phyloP scores from a whole-genome alignment of 73 alveolate species.

The Blepharisma stoltei region DNA sequence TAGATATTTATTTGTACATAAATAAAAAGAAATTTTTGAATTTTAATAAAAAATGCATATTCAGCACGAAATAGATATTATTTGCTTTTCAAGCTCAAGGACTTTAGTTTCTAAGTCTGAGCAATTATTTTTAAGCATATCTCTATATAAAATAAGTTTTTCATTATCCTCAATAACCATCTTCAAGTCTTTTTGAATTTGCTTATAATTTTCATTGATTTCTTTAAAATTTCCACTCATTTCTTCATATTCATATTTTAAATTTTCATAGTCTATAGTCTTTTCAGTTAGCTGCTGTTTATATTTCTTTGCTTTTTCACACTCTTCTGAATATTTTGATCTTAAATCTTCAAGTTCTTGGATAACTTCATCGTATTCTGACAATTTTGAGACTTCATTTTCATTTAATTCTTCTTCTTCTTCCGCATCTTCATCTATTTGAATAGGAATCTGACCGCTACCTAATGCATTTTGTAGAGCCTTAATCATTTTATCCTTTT shows the following conservation, averaged over 20 bases:
- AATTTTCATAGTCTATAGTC: background rate
- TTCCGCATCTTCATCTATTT: slow-evolving; percentile 35
- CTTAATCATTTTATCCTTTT: slow-evolving; percentile 33
- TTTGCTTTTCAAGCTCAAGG: no score
- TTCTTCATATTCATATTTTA: background rate
- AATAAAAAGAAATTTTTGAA: no score
- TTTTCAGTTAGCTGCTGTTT: background rate
- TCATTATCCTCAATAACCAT: no score
- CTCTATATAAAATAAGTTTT: no score
- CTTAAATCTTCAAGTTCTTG: slow-evolving; percentile 16
- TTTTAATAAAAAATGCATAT: no score
- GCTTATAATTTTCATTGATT: background rate
- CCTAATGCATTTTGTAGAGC: no score
- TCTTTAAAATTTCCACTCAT: background rate
- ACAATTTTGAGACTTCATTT: slow-evolving; percentile 42
- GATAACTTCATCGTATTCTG: slow-evolving; percentile 18
- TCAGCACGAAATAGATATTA: no score
- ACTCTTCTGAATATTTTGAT: slow-evolving; percentile 25
- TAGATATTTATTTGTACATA: no score
- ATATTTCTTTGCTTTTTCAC: no score
- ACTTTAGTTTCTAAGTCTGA: no score
- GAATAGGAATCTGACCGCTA: no score
- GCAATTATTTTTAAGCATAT: no score
- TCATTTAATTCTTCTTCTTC: slow-evolving; percentile 56
- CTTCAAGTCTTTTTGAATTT: background rate